Percentiles rank a stretch among this genome's conserved stretches.
These are phyloP conservation scores for Colletotrichum euphorbiae DNA, from an alignment of 2,329 filamentous ascomycete genomes.

Conservation along the genomic window DNA sequence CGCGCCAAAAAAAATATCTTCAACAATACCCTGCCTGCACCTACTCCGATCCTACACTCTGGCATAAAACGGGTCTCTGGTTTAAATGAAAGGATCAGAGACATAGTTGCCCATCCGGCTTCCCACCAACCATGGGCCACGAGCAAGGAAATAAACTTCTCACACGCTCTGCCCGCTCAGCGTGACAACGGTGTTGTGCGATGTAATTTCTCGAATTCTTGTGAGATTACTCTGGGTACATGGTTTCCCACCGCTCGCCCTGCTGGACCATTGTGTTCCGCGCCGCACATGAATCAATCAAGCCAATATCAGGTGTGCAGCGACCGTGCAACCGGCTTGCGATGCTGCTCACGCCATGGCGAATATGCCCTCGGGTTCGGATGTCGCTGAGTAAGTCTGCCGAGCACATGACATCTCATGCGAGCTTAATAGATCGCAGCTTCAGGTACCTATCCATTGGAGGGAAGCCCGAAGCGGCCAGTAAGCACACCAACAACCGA, in stretches of 20 bases:
- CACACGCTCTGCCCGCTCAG: constrained; percentile 27
- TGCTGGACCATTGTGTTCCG: constrained; percentile 3
- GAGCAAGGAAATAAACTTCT: constrained; percentile 37
- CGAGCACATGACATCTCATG: too few relatives aligned
- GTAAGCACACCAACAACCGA: constrained; percentile 7
- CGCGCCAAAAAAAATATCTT: constrained; percentile 21
- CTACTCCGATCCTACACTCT: constrained; percentile 36
- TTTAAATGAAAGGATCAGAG: constrained; percentile 39
- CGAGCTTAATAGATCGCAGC: too few relatives aligned
- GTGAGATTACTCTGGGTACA: background rate
- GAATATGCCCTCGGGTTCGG: background rate
- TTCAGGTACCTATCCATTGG: too few relatives aligned
- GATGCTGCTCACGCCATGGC: background rate
- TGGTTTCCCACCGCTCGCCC: constrained; percentile 20
- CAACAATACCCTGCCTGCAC: constrained; percentile 19
- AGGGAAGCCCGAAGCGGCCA: background rate
- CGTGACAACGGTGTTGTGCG: constrained; percentile 22
- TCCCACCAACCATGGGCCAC: constrained; percentile 34
- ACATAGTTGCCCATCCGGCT: constrained; percentile 21
- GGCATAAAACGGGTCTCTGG: constrained; percentile 35
- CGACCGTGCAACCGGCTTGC: constrained; percentile 5
- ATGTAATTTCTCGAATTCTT: constrained; percentile 33
- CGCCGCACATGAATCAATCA: background rate
- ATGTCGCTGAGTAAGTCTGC: constrained; percentile 13
- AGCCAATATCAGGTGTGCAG: constrained; percentile 4